Conservation (phyloP, 257 asterid species). For the Solanum pimpinellifolium region DNA sequence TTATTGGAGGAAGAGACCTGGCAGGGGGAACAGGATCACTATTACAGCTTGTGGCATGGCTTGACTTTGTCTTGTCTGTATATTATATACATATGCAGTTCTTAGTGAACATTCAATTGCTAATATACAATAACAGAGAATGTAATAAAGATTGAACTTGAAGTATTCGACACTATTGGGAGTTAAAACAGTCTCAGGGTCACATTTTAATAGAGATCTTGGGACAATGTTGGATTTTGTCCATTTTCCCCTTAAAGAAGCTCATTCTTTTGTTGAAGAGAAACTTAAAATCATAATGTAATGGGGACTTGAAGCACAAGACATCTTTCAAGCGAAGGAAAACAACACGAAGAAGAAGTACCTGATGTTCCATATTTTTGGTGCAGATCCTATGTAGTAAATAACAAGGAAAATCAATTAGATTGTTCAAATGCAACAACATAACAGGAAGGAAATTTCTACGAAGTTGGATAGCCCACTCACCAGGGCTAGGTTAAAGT, state of each 20-base stretch:
- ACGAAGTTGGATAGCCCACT: slow-evolving; percentile 11
- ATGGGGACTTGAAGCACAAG: neutral
- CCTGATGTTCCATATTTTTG: slow-evolving; percentile 40
- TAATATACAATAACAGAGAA: neutral
- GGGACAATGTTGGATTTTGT: neutral
- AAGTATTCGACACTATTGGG: neutral
- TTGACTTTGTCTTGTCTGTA: slow-evolving; percentile 38
- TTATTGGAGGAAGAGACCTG: slow-evolving; percentile 31
- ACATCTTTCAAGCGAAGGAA: neutral
- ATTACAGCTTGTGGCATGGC: slow-evolving; percentile 19
- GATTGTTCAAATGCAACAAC: neutral
- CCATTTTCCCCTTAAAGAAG: neutral
- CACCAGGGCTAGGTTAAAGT: slow-evolving; percentile 94
- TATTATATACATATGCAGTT: neutral
- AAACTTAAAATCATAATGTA: neutral
- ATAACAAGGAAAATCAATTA: neutral
- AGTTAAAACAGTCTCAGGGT: neutral
- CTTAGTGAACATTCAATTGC: neutral
- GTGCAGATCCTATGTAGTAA: slow-evolving; percentile 56
- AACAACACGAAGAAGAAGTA: slow-evolving; percentile 21
- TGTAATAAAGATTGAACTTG: neutral
- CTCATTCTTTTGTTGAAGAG: neutral
- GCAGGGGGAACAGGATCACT: slow-evolving; percentile 10
- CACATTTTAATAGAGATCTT: neutral
- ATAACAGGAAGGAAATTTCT: neutral